Evolutionary conservation across 2,329 filamentous ascomycete genomes (phyloP).

Genomic region (Cytospora piceicola): DNA sequence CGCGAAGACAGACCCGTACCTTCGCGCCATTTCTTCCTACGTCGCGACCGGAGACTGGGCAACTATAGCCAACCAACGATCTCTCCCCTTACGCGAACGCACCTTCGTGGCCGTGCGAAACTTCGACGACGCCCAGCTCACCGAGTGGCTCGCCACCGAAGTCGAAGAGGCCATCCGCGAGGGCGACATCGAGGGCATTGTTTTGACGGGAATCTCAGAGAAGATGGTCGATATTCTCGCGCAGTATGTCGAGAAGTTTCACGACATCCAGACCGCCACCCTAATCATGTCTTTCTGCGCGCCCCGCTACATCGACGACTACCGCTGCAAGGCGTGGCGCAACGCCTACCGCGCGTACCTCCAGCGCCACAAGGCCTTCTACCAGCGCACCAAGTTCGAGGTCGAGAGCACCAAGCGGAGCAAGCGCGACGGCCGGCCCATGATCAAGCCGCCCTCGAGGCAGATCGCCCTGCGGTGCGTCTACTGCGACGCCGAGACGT

Average conservation of each 20-base stretch:
- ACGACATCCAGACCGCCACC: conserved; percentile 79
- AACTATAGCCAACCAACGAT: conserved; percentile 71
- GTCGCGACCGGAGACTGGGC: conserved; percentile 79
- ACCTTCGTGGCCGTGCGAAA: conserved; percentile 73
- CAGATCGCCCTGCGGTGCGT: conserved; percentile 78
- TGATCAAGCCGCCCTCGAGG: conserved; percentile 65
- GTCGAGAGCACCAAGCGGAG: conserved; percentile 74
- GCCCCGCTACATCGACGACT: conserved; percentile 76
- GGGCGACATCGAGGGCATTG: conserved; percentile 77
- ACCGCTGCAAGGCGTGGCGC: conserved; percentile 75
- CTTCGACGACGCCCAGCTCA: conserved; percentile 64
- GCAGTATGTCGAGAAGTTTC: conserved; percentile 73
- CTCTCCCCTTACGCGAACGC: conserved; percentile 75
- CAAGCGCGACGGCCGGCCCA: conserved; percentile 65
- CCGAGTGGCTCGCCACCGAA: conserved; percentile 69
- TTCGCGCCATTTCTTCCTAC: conserved; percentile 77
- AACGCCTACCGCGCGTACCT: conserved; percentile 72
- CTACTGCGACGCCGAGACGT: conserved; percentile 70
- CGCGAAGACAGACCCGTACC: conserved; percentile 73
- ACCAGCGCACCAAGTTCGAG: conserved; percentile 76
- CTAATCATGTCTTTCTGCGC: conserved; percentile 74
- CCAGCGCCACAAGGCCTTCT: conserved; percentile 73
- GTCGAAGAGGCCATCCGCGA: conserved; percentile 63
- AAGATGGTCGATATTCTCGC: conserved; percentile 74
- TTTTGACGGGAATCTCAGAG: conserved; percentile 77